phyloP scores from a whole-genome alignment of 306 rosid genomes.

The Heteromeles arbutifolia region DNA sequence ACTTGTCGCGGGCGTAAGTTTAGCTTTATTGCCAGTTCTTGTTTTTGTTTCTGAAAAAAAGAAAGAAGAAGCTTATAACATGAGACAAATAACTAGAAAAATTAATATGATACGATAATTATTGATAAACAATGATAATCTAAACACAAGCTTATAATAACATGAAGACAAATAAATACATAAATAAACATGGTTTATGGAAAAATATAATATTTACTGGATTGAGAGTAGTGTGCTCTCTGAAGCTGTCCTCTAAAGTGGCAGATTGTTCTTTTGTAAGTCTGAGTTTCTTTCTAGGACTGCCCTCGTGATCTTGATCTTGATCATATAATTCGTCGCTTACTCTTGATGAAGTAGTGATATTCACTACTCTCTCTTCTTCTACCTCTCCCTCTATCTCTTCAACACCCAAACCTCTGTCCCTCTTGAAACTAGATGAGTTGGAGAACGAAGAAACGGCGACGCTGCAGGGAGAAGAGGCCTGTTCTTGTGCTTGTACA shows the following conservation, averaged over 20 bases:
- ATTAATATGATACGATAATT: not conserved
- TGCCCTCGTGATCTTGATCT: slow-evolving; percentile 29
- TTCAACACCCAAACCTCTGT: slow-evolving; percentile 36
- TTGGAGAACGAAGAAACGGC: slow-evolving; percentile 63
- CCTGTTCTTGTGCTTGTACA: slow-evolving; percentile 9
- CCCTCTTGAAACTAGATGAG: slow-evolving; percentile 64
- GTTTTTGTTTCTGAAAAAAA: slow-evolving; percentile 62
- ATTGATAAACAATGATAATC: not conserved
- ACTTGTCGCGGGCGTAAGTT: slow-evolving; percentile 78
- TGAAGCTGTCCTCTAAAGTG: slow-evolving; percentile 58
- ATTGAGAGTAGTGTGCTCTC: slow-evolving; percentile 58
- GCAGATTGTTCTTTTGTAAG: slow-evolving; percentile 74
- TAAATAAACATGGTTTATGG: not conserved
- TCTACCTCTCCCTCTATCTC: slow-evolving; percentile 8
- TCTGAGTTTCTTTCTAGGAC: slow-evolving; percentile 76
- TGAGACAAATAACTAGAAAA: not conserved
- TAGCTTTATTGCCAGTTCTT: slow-evolving; percentile 61
- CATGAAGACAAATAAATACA: not conserved
- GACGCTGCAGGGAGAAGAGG: slow-evolving; percentile 35
- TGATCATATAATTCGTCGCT: slow-evolving; percentile 29
- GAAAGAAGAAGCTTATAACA: not conserved
- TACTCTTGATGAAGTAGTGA: not conserved
- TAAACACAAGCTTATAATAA: not conserved
- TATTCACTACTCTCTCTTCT: slow-evolving; percentile 20
- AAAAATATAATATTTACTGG: slow-evolving; percentile 36